phyloP scores from a whole-genome alignment of 257 asterid species.

The Penstemon newberryi region DNA sequence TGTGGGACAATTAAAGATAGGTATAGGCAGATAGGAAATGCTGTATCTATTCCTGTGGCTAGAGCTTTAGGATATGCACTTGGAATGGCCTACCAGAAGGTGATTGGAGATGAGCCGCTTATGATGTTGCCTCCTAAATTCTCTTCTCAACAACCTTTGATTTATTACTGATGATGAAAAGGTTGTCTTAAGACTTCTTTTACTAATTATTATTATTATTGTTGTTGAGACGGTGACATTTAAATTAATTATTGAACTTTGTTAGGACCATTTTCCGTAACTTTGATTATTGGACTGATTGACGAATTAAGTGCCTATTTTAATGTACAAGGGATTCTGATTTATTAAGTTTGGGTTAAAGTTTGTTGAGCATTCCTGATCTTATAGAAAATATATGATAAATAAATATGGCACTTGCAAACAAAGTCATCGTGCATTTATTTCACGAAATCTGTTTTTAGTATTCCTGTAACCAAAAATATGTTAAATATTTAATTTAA shows the following conservation, averaged over 20 bases:
- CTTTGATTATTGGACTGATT: conserved; percentile 3
- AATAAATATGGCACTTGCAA: too few relatives aligned
- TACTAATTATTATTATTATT: conserved; percentile 3
- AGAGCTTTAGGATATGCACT: conserved; percentile 73
- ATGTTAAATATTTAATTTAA: too few relatives aligned
- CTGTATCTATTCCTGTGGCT: conserved; percentile 76
- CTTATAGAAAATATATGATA: too few relatives aligned
- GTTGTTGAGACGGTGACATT: neutral
- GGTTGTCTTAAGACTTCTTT: conserved; percentile 23
- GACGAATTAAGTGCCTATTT: too few relatives aligned
- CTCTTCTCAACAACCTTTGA: conserved; percentile 35
- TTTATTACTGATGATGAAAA: conserved; percentile 28
- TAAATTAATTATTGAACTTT: conserved; percentile 5
- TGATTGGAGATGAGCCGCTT: conserved; percentile 54
- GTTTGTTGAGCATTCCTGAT: too few relatives aligned
- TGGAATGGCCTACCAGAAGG: conserved; percentile 67
- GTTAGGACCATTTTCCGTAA: conserved; percentile 5
- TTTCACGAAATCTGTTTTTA: too few relatives aligned
- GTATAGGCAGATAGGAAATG: conserved; percentile 84
- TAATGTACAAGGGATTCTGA: too few relatives aligned
- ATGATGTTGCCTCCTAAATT: conserved; percentile 62
- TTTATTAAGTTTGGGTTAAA: too few relatives aligned
- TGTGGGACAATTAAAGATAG: conserved; percentile 62
- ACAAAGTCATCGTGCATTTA: too few relatives aligned
- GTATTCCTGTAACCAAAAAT: too few relatives aligned